phyloP scores from a whole-genome alignment of 495 filamentous ascomycete genomes.

The Lichenothelia convexa region DNA sequence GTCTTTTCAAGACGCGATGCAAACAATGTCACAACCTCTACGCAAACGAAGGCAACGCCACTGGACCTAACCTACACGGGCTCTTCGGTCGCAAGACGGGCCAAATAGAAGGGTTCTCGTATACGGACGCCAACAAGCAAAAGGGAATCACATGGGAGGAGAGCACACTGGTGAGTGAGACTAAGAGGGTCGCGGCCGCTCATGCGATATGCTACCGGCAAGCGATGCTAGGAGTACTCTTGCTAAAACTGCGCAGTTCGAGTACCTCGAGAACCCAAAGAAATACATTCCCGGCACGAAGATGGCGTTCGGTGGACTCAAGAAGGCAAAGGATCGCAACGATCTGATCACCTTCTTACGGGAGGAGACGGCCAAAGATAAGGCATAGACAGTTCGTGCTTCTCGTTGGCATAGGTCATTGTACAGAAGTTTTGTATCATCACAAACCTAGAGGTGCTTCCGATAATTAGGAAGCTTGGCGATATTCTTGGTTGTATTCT shows the following conservation, averaged over 20 bases:
- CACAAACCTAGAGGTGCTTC: too few relatives aligned
- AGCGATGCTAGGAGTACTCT: background rate
- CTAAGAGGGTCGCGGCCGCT: too few relatives aligned
- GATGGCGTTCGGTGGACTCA: conserved; percentile 99
- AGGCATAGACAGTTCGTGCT: too few relatives aligned
- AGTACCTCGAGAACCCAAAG: conserved; percentile 85
- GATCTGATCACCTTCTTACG: conserved; percentile 66
- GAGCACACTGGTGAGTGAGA: conserved; percentile 62
- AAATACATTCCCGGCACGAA: conserved; percentile 98
- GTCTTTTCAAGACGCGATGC: conserved; percentile 98
- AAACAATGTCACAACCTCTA: conserved; percentile 96
- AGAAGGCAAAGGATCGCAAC: conserved; percentile 99
- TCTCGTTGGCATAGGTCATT: too few relatives aligned
- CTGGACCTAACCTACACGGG: conserved; percentile 91
- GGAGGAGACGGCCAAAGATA: too few relatives aligned
- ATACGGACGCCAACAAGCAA: conserved; percentile 99
- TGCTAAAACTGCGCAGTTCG: conserved; percentile 37
- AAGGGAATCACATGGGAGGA: conserved; percentile 84
- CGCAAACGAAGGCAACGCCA: conserved; percentile 78
- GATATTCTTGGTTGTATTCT: too few relatives aligned
- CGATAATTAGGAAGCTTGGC: too few relatives aligned
- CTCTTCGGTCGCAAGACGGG: conserved; percentile 95
- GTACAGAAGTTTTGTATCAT: too few relatives aligned
- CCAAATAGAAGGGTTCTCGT: conserved; percentile 76
- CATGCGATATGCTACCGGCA: background rate